Percentiles rank a stretch among this genome's conserved stretches.
Evolutionary conservation across 2,329 filamentous ascomycete species (phyloP).

Genomic region (Xylariaceae sp.): DNA sequence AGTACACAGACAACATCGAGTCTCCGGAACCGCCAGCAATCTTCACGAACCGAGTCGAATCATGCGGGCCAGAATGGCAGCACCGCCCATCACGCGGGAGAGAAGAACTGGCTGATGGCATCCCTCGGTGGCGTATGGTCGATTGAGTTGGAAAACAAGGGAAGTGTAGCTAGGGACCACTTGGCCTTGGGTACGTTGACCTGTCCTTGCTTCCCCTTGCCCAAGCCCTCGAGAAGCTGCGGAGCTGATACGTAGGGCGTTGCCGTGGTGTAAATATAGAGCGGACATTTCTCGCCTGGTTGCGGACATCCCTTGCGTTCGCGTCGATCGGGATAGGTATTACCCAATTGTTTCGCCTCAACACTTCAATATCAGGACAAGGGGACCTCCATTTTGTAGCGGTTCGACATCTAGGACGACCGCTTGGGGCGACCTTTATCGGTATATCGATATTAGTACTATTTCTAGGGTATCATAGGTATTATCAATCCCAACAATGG

Average conservation of each 20-base stretch:
- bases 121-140: constrained; percentile 58
- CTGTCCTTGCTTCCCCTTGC: neutral
- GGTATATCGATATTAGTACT: constrained; percentile 77
- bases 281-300: constrained; percentile 84
- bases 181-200: constrained; percentile 70
- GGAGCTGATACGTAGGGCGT: constrained; percentile 24
- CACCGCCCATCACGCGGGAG: constrained; percentile 25
- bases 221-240: neutral
- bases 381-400: constrained; percentile 47
- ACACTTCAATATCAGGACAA: constrained; percentile 62
- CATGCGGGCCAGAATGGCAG: constrained; percentile 31
- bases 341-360: constrained; percentile 84
- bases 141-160: constrained; percentile 84
- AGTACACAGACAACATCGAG: constrained; percentile 41
- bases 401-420: constrained; percentile 71
- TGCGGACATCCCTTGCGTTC: constrained; percentile 81
- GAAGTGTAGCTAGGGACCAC: constrained; percentile 82
- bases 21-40: constrained; percentile 29
- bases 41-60: constrained; percentile 27
- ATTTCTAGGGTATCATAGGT: constrained; percentile 77
- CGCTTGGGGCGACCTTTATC: constrained; percentile 77
- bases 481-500: constrained; percentile 80
- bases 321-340: constrained; percentile 83
- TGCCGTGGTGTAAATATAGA: constrained; percentile 58
- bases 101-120: constrained; percentile 57